Conservation (phyloP, 1,284 basidiomycete genomes). For the Ceratobasidium theobromae region DNA sequence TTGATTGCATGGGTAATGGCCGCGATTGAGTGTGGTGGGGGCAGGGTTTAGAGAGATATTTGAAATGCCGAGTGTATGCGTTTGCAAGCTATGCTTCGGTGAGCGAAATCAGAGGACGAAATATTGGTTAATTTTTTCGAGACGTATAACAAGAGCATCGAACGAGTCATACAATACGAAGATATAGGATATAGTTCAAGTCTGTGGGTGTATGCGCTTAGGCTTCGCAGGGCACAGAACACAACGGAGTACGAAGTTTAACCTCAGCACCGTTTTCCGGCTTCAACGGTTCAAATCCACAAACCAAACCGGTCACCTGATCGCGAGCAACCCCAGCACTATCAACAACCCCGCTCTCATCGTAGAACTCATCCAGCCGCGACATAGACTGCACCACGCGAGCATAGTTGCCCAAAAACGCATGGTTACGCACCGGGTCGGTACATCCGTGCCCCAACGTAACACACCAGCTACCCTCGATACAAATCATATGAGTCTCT, state of each 20-base stretch:
- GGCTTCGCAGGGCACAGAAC: not conserved
- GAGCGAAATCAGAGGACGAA: no score
- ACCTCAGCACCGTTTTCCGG: not conserved
- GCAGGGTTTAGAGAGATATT: not conserved
- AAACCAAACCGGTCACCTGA: slow-evolving; percentile 15
- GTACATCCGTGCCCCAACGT: slow-evolving; percentile 35
- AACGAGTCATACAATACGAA: not conserved
- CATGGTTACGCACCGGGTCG: slow-evolving; percentile 31
- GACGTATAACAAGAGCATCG: no score
- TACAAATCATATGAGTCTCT: slow-evolving; percentile 33
- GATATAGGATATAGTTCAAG: not conserved
- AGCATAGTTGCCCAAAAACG: slow-evolving; percentile 33
- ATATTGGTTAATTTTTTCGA: no score
- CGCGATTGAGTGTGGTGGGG: not conserved
- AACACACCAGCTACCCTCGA: slow-evolving; percentile 35
- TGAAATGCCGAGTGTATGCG: not conserved
- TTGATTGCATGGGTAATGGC: not conserved
- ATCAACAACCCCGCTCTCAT: slow-evolving; percentile 13
- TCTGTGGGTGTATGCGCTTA: slow-evolving; percentile 4
- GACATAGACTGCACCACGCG: slow-evolving; percentile 23
- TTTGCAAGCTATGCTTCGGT: no score
- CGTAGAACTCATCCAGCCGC: slow-evolving; percentile 1
- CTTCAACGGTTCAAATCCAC: slow-evolving; percentile 18
- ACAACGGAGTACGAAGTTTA: not conserved
- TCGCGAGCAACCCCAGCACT: slow-evolving; percentile 19